Percentiles rank a stretch among this genome's conserved stretches.
Evolutionary conservation across 257 asterid genomes (phyloP).

Genomic region (Primulina tabacum): DNA sequence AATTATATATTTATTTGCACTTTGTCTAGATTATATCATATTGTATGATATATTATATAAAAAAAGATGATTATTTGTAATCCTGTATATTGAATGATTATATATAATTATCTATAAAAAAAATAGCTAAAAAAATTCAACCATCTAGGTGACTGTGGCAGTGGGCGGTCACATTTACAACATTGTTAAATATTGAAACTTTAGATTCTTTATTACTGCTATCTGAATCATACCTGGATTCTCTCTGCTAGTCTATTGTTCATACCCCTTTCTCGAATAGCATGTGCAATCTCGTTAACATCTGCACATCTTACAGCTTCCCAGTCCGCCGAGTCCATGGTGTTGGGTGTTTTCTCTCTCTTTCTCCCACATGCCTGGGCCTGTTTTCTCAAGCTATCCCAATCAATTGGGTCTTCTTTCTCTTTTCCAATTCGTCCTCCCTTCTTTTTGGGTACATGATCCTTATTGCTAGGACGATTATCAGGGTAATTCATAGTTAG

Average conservation of each 20-base stretch:
- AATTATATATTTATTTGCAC: too few relatives aligned
- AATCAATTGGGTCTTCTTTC: constrained; percentile 49
- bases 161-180: too few relatives aligned
- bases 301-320: constrained; percentile 82
- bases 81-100: too few relatives aligned
- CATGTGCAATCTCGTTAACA: constrained; percentile 71
- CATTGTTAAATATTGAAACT: neutral
- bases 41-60: too few relatives aligned
- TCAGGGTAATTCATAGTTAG: constrained; percentile 35
- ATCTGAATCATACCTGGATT: constrained; percentile 56
- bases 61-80: too few relatives aligned
- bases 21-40: too few relatives aligned
- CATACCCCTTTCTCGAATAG: constrained; percentile 95
- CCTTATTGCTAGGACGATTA: constrained; percentile 30
- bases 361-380: constrained; percentile 41
- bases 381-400: constrained; percentile 73
- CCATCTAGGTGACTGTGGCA: too few relatives aligned
- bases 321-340: constrained; percentile 93
- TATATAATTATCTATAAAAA: too few relatives aligned
- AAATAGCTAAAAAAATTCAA: too few relatives aligned
- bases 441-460: constrained; percentile 43
- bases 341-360: constrained; percentile 50
- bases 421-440: constrained; percentile 47
- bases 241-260: constrained; percentile 89
- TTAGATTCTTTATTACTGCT: constrained; percentile 13